Evolutionary conservation across 2,329 filamentous ascomycete species (phyloP), one percentile per base, ranked within the genome.

Genomic region (Botrytis deweyae): DNA sequence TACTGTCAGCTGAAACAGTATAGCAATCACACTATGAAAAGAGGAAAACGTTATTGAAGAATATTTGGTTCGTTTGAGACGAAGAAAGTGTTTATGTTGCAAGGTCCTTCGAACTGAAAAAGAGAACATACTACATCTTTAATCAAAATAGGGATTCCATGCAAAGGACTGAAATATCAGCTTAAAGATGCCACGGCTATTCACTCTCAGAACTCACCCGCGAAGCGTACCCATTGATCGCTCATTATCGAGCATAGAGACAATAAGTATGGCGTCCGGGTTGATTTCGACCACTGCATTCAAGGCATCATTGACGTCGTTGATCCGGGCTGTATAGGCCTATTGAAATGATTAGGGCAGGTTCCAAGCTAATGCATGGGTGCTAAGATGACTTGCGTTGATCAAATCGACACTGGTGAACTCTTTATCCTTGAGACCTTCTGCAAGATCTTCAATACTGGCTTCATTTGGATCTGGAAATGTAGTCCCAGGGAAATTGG

Each of bases 61-160:
- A 12, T 14, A 5, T 52, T 25, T n/a, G 46, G 4, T 52, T 10
- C 22, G 22, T 52, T 52, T 52, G 46, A 25, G 46, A 52, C 14
- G 22, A 52, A 52, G 9, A 52, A 25, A 25, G 10, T 4, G 46
- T 22, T 52, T 6, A 12, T n/a, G 10, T 25, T 52, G 22, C 46
- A 25, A 14, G 22, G 22, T 25, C 22, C 22, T n/a, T 52, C 3
- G 22, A 25, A 52, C 10, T 52, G 4, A 52, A 10, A 14, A 14
- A 52, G 78, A 0, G 87, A 89, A 33, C 86, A 87, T 72, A 90
- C 89, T 77, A 88, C 88, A 79, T 88, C 86, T 80, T 90, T 90
- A 81, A 89, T 85, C 22, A 89, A 80, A 64, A 90, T 86, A 0
- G 88, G 88, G 5, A 90, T 83, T 4, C 88, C 88, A 79, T 89